A percentile compares a stretch with the other conserved stretches of the same genome.
Conservation (phyloP, 768 basidiomycete species). For the Pleurotus tuber-regium region DNA sequence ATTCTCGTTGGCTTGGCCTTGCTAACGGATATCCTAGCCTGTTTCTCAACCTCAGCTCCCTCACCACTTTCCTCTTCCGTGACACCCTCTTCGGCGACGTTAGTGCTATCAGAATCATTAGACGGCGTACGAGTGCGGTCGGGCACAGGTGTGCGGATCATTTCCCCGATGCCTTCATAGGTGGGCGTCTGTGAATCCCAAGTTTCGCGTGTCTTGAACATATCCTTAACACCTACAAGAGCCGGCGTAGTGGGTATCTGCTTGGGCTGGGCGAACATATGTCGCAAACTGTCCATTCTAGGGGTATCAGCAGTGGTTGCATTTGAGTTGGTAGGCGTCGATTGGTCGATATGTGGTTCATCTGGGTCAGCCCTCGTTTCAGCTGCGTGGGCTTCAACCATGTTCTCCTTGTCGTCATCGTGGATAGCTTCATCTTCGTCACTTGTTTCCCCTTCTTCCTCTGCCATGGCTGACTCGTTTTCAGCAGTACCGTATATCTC, state of each 20-base stretch:
- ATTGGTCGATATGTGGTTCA: not conserved
- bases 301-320: slow-evolving; percentile 4
- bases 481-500: slow-evolving; percentile 1
- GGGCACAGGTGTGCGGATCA: slow-evolving; percentile 9
- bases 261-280: slow-evolving; percentile 8
- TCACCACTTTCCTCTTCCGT: not conserved
- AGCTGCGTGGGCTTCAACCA: not conserved
- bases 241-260: slow-evolving; percentile 7
- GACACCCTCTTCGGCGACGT: not conserved
- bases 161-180: slow-evolving; percentile 14
- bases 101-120: not conserved
- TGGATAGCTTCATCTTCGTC: slow-evolving; percentile 1
- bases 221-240: slow-evolving; percentile 10
- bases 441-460: slow-evolving; percentile 15
- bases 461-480: slow-evolving; percentile 25
- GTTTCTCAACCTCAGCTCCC: not conserved
- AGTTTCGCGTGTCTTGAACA: slow-evolving; percentile 5
- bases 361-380: not conserved
- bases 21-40: too few relatives aligned
- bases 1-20: not conserved
- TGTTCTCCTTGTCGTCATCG: slow-evolving; percentile 7
- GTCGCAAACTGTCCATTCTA: slow-evolving; percentile 7
- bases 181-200: slow-evolving; percentile 3
- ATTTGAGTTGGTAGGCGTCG: not conserved
- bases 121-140: not conserved